phyloP scores from a whole-genome alignment of 768 basidiomycete species.

The Cyclocybe cylindracea region DNA sequence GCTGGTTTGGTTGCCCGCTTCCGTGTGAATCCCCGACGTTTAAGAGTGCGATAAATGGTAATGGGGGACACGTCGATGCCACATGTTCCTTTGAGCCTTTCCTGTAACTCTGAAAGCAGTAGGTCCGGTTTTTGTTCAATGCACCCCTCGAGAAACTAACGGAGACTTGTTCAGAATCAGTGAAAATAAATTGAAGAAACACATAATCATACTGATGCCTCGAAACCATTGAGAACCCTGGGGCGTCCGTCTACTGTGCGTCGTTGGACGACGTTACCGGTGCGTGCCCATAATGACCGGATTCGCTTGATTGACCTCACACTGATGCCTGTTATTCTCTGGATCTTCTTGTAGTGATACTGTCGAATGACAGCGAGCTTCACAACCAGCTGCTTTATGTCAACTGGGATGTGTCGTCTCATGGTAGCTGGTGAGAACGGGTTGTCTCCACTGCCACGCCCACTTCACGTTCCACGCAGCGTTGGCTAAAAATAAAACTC shows the following conservation, averaged over 20 bases:
- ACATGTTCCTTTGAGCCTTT: slow-evolving; percentile 5
- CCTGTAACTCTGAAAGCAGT: slow-evolving; percentile 8
- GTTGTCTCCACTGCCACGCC: no score
- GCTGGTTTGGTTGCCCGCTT: slow-evolving; percentile 17
- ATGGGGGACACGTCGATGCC: not conserved
- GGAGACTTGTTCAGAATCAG: not conserved
- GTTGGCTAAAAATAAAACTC: no score
- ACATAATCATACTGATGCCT: not conserved
- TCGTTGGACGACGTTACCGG: not conserved
- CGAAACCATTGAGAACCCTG: not conserved
- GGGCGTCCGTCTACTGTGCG: not conserved
- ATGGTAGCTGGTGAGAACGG: not conserved
- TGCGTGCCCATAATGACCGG: not conserved
- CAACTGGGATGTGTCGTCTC: not conserved
- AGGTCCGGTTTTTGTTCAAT: slow-evolving; percentile 15
- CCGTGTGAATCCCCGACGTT: slow-evolving; percentile 10
- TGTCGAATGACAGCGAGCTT: not conserved
- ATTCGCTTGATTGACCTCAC: not conserved
- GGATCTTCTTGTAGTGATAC: not conserved
- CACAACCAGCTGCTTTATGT: not conserved
- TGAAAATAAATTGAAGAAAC: not conserved
- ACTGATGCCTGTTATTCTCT: not conserved
- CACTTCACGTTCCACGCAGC: no score
- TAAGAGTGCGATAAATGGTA: slow-evolving; percentile 12
- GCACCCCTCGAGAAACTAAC: slow-evolving; percentile 14